Evolutionary conservation across 202 grass and related monocot species (phyloP), one percentile per base, ranked within the genome.

Genomic region (Elaeis oleifera): DNA sequence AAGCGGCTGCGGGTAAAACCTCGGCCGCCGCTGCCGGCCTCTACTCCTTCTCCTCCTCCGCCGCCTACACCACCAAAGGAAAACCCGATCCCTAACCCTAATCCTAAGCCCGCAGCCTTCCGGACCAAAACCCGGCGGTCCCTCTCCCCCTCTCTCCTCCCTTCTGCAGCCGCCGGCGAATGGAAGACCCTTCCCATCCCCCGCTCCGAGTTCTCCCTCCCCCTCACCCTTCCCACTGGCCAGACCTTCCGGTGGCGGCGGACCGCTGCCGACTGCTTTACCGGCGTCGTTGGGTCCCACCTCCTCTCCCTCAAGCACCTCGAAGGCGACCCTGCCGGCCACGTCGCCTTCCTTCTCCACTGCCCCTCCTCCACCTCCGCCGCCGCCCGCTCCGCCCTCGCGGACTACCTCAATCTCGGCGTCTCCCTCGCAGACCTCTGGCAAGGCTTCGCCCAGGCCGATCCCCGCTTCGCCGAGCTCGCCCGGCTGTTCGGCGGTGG

Each of bases 161-260:
- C 76, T 11, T 16, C 49, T 51, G 25, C 28, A 17, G 23, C 3
- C 23, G 26, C 9, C n/a, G 77, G 57, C 5, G 68, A 78, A 11
- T 97, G 92, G 92, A 74, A 91, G 44, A 58, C 63, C 0, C 82
- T 96, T 16, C 81, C 79, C 1, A 75, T 96, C 54, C 68, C 84
- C 23, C 18, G 67, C 26, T 59, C 74, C 9, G 92, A 97, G 36
- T 81, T 97, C 7, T 97, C 77, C 63, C 84, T 96, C 26, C 67
- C 71, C 9, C 84, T 91, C 52, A 86, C 81, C 0, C 79, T 96
- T 26, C 87, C 84, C 18, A 97, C 84, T 1, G 92, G 84, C 8
- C 87, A 96, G 72, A 88, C 82, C 71, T 97, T 91, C 74, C 84
- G 89, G 50, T 96, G 87, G 87, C 92, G 84, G 53, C 77, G 63